Evolutionary conservation across 73 alveolate genomes (phyloP), one percentile per base, ranked within the genome.

Genomic region (Tetrahymena thermophila): DNA sequence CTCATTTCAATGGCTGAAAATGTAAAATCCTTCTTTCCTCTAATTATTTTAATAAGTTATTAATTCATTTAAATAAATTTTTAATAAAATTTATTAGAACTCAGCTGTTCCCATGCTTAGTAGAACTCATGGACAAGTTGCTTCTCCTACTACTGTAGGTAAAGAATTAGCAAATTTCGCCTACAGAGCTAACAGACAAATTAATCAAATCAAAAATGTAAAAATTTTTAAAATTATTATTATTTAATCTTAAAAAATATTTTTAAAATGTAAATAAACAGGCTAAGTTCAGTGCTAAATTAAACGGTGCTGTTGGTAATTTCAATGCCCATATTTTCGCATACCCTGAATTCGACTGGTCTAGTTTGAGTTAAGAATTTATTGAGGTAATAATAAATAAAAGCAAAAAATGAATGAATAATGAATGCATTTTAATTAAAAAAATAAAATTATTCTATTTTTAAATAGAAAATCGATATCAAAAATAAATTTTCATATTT

Each of bases 221-320:
- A 15, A 35, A 8, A 25, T 13, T 0, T 43, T 85, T 85, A 38
- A 13, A 37, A 10, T 10, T 1, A 8, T 6, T 11, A 28, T 43
- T 8, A 16, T 28, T 17, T 7, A 1, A 3, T 25, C 85, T 85
- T 40, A n/a, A 25, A 38, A 25, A 25, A 13, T 85, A 21, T 21
- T 43, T 42, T 19, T 11, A 9, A 1, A 8, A 50, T 43, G 23
- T 3, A 28, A 25, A 28, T 3, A 28, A 25, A 28, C 1, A 38
- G 84, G 84, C 55, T 34, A 84, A 97, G 43, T 96, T 98, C 71
- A 94, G 96, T 35, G 99, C 99, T n/a, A 98, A 98, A 96, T 96
- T 98, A 85, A 98, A 98, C 95, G 99, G 99, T 19, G 99, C 99
- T 8, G 99, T 98, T 35, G 99, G 99, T 19, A 98, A 98, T 95